phyloP scores from a whole-genome alignment of 2,329 filamentous ascomycete genomes.

The Ophiostoma sp. region DNA sequence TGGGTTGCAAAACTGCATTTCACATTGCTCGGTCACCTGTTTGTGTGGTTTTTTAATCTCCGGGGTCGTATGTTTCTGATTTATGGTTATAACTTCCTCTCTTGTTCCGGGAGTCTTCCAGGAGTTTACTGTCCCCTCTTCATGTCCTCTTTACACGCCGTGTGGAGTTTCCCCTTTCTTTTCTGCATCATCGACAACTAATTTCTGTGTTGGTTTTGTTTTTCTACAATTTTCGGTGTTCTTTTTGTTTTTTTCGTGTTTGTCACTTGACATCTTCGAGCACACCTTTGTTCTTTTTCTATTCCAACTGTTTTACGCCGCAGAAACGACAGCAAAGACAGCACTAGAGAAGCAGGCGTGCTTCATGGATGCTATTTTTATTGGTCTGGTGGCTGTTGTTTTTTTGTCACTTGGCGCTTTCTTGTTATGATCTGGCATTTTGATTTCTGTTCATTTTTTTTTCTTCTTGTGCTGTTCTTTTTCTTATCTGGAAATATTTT shows the following conservation, averaged over 20 bases:
- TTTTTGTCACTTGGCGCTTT: background rate
- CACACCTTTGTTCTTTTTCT: background rate
- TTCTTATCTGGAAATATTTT: slow-evolving; percentile 13
- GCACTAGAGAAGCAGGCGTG: background rate
- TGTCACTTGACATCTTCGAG: background rate
- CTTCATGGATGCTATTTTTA: background rate
- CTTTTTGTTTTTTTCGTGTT: background rate
- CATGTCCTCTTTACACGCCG: background rate
- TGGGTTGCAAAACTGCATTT: slow-evolving; percentile 22
- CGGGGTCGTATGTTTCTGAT: slow-evolving; percentile 8
- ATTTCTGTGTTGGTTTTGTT: slow-evolving; percentile 1
- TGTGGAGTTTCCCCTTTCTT: slow-evolving; percentile 14
- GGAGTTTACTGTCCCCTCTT: background rate
- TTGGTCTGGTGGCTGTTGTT: slow-evolving; percentile 2
- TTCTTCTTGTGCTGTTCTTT: slow-evolving; percentile 4
- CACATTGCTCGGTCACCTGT: background rate
- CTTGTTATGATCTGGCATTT: background rate
- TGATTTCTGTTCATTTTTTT: background rate
- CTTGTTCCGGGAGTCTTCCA: slow-evolving; percentile 2
- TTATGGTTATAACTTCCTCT: background rate
- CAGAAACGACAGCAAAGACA: background rate
- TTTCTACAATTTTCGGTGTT: background rate
- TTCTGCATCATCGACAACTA: background rate
- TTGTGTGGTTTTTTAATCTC: background rate
- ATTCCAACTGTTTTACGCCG: background rate